phyloP scores from a whole-genome alignment of 2,329 filamentous ascomycete genomes.

The Hymenoscyphus scutula region DNA sequence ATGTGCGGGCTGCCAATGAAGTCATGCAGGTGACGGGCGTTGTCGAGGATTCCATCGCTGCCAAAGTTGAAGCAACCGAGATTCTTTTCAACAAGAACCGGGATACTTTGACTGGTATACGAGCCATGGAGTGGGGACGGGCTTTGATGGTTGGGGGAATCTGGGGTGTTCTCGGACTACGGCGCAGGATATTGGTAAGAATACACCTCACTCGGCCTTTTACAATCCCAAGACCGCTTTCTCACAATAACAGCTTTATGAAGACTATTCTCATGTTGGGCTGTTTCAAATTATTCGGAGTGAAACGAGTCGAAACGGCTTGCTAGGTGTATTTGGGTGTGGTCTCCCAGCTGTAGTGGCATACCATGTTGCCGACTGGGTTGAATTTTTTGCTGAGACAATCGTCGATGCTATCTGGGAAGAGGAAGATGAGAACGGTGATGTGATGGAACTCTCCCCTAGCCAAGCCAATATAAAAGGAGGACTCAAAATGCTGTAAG shows the following conservation, averaged over 20 bases:
- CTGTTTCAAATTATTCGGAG: constrained; percentile 29
- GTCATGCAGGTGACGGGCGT: constrained; percentile 38
- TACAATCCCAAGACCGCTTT: background rate
- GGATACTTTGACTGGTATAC: constrained; percentile 33
- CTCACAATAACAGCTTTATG: constrained; percentile 33
- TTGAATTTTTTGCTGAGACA: constrained; percentile 24
- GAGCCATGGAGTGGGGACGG: constrained; percentile 32
- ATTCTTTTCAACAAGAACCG: constrained; percentile 22
- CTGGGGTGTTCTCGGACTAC: constrained; percentile 36
- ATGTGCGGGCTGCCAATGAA: constrained; percentile 38
- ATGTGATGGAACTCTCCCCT: constrained; percentile 11
- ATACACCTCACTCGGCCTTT: background rate
- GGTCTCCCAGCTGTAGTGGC: constrained; percentile 34
- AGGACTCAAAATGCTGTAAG: background rate
- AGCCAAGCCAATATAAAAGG: constrained; percentile 10
- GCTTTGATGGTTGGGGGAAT: constrained; percentile 31
- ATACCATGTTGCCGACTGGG: constrained; percentile 32
- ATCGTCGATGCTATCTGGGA: constrained; percentile 26
- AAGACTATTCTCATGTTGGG: constrained; percentile 29
- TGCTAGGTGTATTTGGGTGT: constrained; percentile 26
- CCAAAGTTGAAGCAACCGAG: constrained; percentile 26
- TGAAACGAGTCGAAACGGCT: constrained; percentile 25
- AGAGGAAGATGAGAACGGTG: constrained; percentile 19
- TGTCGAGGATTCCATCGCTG: constrained; percentile 33
- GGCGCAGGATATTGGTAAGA: constrained; percentile 34